phyloP scores from a whole-genome alignment of 2,329 filamentous ascomycete genomes.

The Botrytis porri region DNA sequence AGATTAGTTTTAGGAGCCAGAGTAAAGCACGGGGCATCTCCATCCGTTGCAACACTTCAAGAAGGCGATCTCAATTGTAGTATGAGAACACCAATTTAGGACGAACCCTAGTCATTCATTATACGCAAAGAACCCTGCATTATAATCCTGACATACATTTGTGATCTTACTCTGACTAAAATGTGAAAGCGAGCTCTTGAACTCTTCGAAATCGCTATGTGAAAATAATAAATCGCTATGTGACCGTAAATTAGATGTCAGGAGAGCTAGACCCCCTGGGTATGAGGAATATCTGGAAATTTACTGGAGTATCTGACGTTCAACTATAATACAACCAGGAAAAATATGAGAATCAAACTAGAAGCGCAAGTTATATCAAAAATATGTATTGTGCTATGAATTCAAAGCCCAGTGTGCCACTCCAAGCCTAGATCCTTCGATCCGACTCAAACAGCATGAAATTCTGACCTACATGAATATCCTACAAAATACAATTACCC shows the following conservation, averaged over 20 bases:
- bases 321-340: not conserved
- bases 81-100: not conserved
- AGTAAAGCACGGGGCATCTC: not conserved
- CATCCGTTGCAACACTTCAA: not conserved
- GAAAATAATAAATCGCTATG: not conserved
- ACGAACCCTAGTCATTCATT: not conserved
- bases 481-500: not conserved
- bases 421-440: not conserved
- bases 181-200: not conserved
- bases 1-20: not conserved
- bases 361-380: not conserved
- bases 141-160: not conserved
- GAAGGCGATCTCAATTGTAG: not conserved
- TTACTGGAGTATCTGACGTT: fast-evolving
- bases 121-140: not conserved
- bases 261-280: not conserved
- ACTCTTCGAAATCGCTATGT: not conserved
- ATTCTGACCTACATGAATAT: not conserved
- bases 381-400: not conserved
- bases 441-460: not conserved
- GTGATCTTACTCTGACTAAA: not conserved
- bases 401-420: not conserved
- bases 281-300: not conserved
- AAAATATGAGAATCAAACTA: fast-evolving
- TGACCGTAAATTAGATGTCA: not conserved